phyloP scores from a whole-genome alignment of 2,329 filamentous ascomycete genomes.

The Emydomyces testavorans region DNA sequence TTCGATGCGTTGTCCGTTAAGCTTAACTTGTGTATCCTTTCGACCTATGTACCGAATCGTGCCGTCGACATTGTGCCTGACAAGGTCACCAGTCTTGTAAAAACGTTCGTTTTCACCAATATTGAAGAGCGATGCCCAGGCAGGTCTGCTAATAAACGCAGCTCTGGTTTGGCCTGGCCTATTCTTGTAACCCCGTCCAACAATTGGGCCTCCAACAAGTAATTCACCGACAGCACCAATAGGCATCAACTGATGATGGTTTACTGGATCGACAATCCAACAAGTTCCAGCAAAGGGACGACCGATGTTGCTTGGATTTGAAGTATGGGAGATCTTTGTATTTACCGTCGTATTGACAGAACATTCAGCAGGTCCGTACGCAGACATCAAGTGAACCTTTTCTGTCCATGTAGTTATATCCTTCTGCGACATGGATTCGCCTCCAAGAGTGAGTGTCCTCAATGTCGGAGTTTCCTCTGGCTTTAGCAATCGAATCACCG shows the following conservation, averaged over 20 bases:
- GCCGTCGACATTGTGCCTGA: constrained; percentile 19
- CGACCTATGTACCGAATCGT: constrained; percentile 7
- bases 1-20: constrained; percentile 11
- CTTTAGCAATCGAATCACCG: constrained; percentile 25
- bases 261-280: constrained; percentile 29
- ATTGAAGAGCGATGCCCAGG: neutral
- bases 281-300: neutral
- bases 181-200: constrained; percentile 16
- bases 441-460: constrained; percentile 29
- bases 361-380: constrained; percentile 20
- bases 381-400: constrained; percentile 12
- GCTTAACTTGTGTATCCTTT: constrained; percentile 8
- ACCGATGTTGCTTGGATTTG: neutral
- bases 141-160: constrained; percentile 15
- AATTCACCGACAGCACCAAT: constrained; percentile 33
- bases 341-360: constrained; percentile 15
- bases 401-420: constrained; percentile 24
- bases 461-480: constrained; percentile 24
- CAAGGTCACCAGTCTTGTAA: constrained; percentile 21
- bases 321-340: neutral
- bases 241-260: constrained; percentile 26
- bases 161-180: constrained; percentile 23
- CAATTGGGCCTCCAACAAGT: constrained; percentile 18
- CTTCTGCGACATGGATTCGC: constrained; percentile 27
- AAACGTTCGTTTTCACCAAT: neutral